Evolutionary conservation across 1,284 basidiomycete genomes (phyloP), one percentile per base, ranked within the genome.

Genomic region (Meripilus lineatus): DNA sequence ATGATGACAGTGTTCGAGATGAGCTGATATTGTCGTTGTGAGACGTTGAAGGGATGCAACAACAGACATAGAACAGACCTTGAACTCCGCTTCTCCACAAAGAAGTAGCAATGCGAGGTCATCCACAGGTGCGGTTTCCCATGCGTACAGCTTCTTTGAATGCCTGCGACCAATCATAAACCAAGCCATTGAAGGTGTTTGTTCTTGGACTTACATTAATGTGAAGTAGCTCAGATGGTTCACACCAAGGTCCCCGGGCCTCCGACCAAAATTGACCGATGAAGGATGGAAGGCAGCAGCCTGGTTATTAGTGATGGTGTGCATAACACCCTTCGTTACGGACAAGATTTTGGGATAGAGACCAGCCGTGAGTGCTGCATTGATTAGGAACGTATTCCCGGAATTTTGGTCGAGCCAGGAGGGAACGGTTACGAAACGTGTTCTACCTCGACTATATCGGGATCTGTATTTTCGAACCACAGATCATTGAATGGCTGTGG

Each of bases 1-100:
- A 98, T 75, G 43, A 79, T 74, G n/a, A 83, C 71, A 8, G 75
- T 78, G 47, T 86, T 74, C 0, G 91, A 81, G 15, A 81, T 69
- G 30, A 90, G 68, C 89, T 95, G 40, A 15, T 32, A 10, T 18
- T 47, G 36, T 8, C 15, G 47, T 43, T 37, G 42, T 28, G 36
- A 42, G 34, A n/a, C 38, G 14, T 2, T 22, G 1, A 32, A 14
- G 18, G 15, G 1, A 11, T 28, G 17, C 8, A 15, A 36, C 44
- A 13, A 45, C 22, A 38, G 26, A 36, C 20, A 15, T 14, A 32
- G 20, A 6, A 50, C 69, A 41, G 46, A 89, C 90, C 75, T 89
- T 93, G 68, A 90, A 87, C 50, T 99, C 95, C 11, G 79, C 74
- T 53, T 98, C 96, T 2, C 96, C 95, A 52, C 94, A 98, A 0